Base-by-base conservation (phyloP, 2,329 filamentous ascomycete genomes). In the Nemania serpens region DNA sequence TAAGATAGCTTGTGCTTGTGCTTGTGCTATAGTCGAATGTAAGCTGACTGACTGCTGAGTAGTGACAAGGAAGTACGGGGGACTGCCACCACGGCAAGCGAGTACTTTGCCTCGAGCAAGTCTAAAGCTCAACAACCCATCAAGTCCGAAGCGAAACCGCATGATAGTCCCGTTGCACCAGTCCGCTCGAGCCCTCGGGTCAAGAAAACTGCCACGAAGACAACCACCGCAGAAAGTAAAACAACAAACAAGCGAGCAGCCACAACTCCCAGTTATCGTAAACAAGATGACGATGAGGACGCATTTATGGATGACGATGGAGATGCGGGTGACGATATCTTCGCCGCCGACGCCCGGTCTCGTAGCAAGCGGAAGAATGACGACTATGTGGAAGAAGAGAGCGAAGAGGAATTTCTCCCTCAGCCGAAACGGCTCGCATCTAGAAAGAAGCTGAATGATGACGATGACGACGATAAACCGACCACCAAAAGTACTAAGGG, bases 271-370 rank as follows among this genome's bases (percentile, higher is more conserved):
- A 76, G 76, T 52, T 78, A 81, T 49, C 71, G 77, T 57, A 69
- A 73, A 22, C 65, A 71, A 4, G 75, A 84, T 37, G 81, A 85
- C 37, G 83, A 86, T 59, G 81, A 82, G 9, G 82, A 85, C 68
- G 82, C 80, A 5, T 85, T 84, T 59, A 76, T 89, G 66, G 85
- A 91, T 18, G 85, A 91, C n/a, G 88, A 88, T 36, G 82, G 84
- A 6, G 86, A 91, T 46, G 88, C 85, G 2, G 89, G 85, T n/a
- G 90, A 92, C 66, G 93, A 97, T 68, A 93, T 97, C 18, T 93
- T 93, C 75, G 90, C 88, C 13, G 88, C 89, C 3, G 87, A 91
- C 65, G 84, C 83, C 36, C 89, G 87, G 71, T 84, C 83, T 49
- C 79, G 84, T 46, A 86, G 83, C 58, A 91, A 87, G 72, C 82